Conservation (phyloP, 495 filamentous ascomycete species). For the Lasiosphaeriaceae sp. region DNA sequence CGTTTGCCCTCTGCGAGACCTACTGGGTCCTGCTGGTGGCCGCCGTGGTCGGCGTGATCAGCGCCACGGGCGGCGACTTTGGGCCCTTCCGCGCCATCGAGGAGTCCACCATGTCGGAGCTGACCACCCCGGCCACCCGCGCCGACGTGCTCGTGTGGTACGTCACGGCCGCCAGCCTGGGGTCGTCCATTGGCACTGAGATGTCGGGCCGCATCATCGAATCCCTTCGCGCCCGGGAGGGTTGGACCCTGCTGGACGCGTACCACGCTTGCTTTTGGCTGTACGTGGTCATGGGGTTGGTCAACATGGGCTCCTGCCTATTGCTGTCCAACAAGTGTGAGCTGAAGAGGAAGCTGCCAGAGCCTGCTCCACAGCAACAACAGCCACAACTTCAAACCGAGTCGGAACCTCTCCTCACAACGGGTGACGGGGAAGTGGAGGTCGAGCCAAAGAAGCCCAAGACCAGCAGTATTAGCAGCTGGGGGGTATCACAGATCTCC, state of each 20-base stretch:
- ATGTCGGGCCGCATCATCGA: slow-evolving; percentile 38
- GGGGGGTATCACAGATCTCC: slow-evolving; percentile 54
- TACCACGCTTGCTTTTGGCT: slow-evolving; percentile 39
- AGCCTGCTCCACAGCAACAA: no score
- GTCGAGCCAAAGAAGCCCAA: not conserved
- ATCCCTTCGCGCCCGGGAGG: slow-evolving; percentile 20
- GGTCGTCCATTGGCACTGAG: slow-evolving; percentile 29
- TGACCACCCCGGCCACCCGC: slow-evolving; percentile 58
- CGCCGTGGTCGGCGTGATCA: slow-evolving; percentile 78
- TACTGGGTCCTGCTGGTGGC: slow-evolving; percentile 74
- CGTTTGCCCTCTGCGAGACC: slow-evolving; percentile 64
- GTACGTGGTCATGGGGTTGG: slow-evolving; percentile 33
- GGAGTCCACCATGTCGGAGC: slow-evolving; percentile 71
- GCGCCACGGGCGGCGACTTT: slow-evolving; percentile 73
- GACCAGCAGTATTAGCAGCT: slow-evolving; percentile 5
- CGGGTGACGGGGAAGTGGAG: not conserved
- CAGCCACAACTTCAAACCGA: not conserved
- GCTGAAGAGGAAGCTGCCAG: slow-evolving; percentile 22
- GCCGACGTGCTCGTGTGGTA: slow-evolving; percentile 86
- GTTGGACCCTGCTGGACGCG: slow-evolving; percentile 32
- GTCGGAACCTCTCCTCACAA: slow-evolving; percentile 5
- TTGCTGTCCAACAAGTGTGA: slow-evolving; percentile 35
- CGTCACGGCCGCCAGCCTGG: slow-evolving; percentile 44
- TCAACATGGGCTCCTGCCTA: slow-evolving; percentile 31
- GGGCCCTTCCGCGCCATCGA: slow-evolving; percentile 83